phyloP scores from a whole-genome alignment of 2,329 filamentous ascomycete genomes.

The Paecilomyces fulvus region DNA sequence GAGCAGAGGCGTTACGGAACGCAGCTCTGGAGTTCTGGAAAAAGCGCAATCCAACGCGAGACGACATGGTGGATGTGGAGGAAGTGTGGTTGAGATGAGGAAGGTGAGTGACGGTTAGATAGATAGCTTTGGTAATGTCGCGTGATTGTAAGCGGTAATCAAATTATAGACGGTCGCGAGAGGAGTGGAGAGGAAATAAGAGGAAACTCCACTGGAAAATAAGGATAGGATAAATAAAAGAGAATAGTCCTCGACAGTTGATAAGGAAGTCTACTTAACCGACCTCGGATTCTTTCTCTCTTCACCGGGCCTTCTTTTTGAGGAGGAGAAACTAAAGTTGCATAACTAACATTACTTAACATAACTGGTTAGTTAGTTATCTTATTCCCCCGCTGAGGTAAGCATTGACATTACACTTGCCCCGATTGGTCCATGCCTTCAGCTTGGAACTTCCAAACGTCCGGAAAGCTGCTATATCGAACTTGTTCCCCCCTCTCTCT shows the following conservation, averaged over 20 bases:
- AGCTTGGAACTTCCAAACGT: neutral
- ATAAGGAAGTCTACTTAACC: neutral
- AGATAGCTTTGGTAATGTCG: conserved; percentile 7
- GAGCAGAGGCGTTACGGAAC: conserved; percentile 47
- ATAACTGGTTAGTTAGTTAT: no score
- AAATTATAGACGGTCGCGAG: neutral
- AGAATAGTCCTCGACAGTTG: neutral
- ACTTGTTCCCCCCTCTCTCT: neutral
- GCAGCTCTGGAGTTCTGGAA: conserved; percentile 43
- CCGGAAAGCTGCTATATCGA: neutral
- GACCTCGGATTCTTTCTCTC: neutral
- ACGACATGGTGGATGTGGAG: conserved; percentile 32
- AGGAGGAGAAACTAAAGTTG: neutral
- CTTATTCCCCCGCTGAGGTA: neutral
- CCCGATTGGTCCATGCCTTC: neutral
- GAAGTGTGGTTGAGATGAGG: conserved; percentile 9
- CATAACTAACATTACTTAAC: no score
- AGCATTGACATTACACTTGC: neutral
- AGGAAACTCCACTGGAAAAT: neutral
- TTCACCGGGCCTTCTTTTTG: neutral
- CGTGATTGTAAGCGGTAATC: conserved; percentile 1
- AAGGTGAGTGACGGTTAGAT: neutral
- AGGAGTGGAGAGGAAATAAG: neutral
- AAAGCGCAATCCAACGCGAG: conserved; percentile 51
- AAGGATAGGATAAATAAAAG: no score